These are phyloP conservation scores for Cordyceps javanica DNA, from an alignment of 2,329 filamentous ascomycete genomes.

Conservation along the genomic window DNA sequence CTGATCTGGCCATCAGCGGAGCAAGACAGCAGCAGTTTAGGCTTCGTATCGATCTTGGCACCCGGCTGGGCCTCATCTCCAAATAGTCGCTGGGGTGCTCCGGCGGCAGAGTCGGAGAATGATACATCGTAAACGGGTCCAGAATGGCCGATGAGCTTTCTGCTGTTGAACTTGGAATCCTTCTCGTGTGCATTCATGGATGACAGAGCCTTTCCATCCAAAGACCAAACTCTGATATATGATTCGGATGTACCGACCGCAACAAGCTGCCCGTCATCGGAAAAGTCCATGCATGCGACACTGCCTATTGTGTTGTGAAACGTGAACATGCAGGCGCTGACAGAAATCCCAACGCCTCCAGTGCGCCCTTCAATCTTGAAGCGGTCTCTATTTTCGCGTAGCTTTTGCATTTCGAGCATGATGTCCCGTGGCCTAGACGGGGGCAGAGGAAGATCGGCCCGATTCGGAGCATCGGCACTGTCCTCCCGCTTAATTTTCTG, in stretches of 20 bases:
- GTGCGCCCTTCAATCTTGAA: slow-evolving; percentile 83
- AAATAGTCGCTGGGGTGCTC: slow-evolving; percentile 42
- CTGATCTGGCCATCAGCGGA: slow-evolving; percentile 85
- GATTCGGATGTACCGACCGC: slow-evolving; percentile 89
- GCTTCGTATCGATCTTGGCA: slow-evolving; percentile 43
- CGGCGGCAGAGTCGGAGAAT: slow-evolving; percentile 69
- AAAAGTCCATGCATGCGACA: slow-evolving; percentile 92
- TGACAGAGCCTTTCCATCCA: slow-evolving; percentile 76
- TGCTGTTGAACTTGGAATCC: slow-evolving; percentile 55
- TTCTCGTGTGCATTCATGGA: slow-evolving; percentile 57
- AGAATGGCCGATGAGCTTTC: slow-evolving; percentile 79
- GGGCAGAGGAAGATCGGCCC: slow-evolving; percentile 77
- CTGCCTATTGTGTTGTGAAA: slow-evolving; percentile 95
- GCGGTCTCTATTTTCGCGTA: slow-evolving; percentile 86
- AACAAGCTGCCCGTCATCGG: slow-evolving; percentile 79
- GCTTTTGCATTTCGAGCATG: slow-evolving; percentile 86
- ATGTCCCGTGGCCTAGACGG: slow-evolving; percentile 86
- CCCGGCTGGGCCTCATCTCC: slow-evolving; percentile 39
- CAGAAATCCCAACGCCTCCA: slow-evolving; percentile 72
- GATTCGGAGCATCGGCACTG: slow-evolving; percentile 71
- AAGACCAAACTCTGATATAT: slow-evolving; percentile 89
- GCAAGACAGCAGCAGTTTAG: slow-evolving; percentile 77
- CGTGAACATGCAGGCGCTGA: slow-evolving; percentile 95
- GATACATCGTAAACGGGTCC: slow-evolving; percentile 84
- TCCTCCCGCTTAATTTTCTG: slow-evolving; percentile 85